Evolutionary conservation across 2,329 filamentous ascomycete species (phyloP), one percentile per base, ranked within the genome.

Genomic region (Aspergillus neoniger): DNA sequence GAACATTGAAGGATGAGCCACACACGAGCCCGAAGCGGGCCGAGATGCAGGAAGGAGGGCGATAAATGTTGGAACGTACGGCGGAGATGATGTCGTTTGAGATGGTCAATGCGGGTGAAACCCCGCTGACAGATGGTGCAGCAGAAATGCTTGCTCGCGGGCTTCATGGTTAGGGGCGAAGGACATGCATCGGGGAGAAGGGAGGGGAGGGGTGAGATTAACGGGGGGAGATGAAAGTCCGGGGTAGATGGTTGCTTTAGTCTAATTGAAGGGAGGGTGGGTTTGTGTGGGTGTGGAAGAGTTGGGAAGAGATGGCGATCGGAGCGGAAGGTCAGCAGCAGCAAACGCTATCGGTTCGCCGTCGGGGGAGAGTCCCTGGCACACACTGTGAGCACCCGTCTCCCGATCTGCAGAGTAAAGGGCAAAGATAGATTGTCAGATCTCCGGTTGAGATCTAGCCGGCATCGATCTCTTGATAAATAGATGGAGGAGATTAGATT

Each of bases 61-160:
- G 30, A 12, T 1, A 4, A 32, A 32, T 10, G 30, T 32, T 43
- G 58, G 57, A 28, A 71, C 75, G 65, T 75, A 81, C 79, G 79
- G 60, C 79, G 73, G 41, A 81, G 70, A 63, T 80, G 77, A 64
- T 81, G 79, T 58, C 79, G 71, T 65, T 80, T 81, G 38, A 81
- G 68, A 67, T 81, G 79, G 70, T 81, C 79, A 67, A 79, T 78
- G 59, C 79, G 77, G 23, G 79, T 80, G 69, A 81, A 81, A 50
- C 72, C 73, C 63, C 78, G 76, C 65, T 77, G 72, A 65, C 79
- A 81, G 63, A 79, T 69, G 14, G 74, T 72, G 63, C 79, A 81
- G 62, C 73, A 75, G 66, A 78, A 78, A 58, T 77, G 76, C 66
- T 79, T 79, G 56, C 73, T 75, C 38, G 47, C 47, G 52, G 72